Evolutionary conservation across 441 rosid species (phyloP).

Genomic region (Jatropha multifida): DNA sequence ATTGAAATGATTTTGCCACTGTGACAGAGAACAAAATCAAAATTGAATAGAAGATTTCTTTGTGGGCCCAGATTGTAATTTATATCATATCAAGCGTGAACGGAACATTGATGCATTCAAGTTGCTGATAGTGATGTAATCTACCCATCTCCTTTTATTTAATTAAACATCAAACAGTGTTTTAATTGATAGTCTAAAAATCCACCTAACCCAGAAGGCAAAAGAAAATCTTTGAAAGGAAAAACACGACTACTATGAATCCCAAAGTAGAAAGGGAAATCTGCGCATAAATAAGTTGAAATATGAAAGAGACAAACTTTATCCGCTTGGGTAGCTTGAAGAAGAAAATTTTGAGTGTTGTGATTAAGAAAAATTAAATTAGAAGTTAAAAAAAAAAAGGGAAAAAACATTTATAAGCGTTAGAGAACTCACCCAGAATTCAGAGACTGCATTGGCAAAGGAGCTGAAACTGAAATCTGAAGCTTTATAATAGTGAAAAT

Average conservation of each 20-base stretch:
- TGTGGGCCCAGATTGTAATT: constrained; percentile 33
- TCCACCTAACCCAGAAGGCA: background rate
- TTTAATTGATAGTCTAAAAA: constrained; percentile 7
- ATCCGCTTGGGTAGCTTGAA: background rate
- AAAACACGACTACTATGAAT: background rate
- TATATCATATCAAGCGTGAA: constrained; percentile 35
- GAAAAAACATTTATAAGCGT: background rate
- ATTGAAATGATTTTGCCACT: constrained; percentile 13
- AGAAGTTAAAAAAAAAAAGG: background rate
- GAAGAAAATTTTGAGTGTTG: background rate
- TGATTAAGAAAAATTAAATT: background rate
- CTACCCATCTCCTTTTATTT: constrained; percentile 19
- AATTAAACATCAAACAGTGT: constrained; percentile 17
- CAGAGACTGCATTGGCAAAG: constrained; percentile 42
- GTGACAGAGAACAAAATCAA: constrained; percentile 28
- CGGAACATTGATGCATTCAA: constrained; percentile 26
- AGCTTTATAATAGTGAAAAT: constrained; percentile 23
- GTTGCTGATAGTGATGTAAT: constrained; percentile 17
- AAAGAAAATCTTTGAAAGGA: background rate
- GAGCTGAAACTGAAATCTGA: constrained; percentile 24
- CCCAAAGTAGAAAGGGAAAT: background rate
- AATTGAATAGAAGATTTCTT: constrained; percentile 17
- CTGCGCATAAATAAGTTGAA: background rate
- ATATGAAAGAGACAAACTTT: constrained; percentile 1
- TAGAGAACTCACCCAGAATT: constrained; percentile 43